Conservation (phyloP, 192 early-diverging fungal genomes). For the Globomyces pollinis-pini region DNA sequence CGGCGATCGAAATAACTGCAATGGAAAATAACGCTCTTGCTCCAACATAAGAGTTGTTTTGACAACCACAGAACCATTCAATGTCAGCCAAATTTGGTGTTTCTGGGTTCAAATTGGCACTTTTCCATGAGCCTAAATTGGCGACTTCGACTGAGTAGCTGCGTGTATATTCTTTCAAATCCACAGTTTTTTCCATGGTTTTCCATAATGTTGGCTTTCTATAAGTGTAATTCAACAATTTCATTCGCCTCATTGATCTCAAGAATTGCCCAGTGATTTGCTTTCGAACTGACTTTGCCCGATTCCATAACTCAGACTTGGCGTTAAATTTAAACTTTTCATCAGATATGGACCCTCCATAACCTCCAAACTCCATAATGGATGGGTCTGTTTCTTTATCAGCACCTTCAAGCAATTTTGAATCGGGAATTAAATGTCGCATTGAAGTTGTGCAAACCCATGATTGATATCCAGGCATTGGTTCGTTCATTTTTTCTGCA, state of each 20-base stretch:
- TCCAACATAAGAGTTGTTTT: slow-evolving; percentile 40
- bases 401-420: slow-evolving; percentile 33
- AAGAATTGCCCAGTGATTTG: slow-evolving; percentile 14
- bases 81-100: slow-evolving; percentile 11
- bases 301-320: slow-evolving; percentile 24
- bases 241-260: slow-evolving; percentile 26
- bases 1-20: slow-evolving; percentile 36
- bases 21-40: slow-evolving; percentile 39
- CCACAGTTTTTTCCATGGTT: slow-evolving; percentile 22
- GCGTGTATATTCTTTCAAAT: slow-evolving; percentile 24
- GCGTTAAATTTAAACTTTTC: slow-evolving; percentile 14
- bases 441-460: slow-evolving; percentile 41
- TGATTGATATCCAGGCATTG: slow-evolving; percentile 33
- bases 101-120: slow-evolving; percentile 12
- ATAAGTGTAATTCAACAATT: slow-evolving; percentile 36
- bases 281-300: slow-evolving; percentile 24
- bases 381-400: slow-evolving; percentile 31
- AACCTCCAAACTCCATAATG: slow-evolving; percentile 36
- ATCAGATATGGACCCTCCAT: slow-evolving; percentile 32
- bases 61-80: slow-evolving; percentile 27
- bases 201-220: slow-evolving; percentile 34
- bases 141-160: slow-evolving; percentile 37
- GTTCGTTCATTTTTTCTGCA: slow-evolving; percentile 2
- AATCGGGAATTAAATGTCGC: slow-evolving; percentile 34
- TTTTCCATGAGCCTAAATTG: slow-evolving; percentile 42